phyloP scores from a whole-genome alignment of 192 early-diverging fungal species.

The Coemansia sp. region DNA sequence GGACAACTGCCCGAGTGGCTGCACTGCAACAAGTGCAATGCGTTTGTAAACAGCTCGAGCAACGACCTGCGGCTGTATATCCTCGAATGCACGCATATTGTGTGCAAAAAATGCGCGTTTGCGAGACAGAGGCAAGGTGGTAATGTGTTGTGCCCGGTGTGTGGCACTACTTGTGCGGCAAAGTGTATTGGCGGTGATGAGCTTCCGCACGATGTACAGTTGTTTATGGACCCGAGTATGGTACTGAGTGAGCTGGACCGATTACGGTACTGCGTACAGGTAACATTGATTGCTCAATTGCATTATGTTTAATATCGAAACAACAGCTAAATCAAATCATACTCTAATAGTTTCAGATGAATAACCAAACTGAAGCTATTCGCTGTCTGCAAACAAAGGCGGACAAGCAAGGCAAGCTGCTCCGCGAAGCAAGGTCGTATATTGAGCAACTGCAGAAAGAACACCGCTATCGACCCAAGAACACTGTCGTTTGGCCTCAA shows the following conservation, averaged over 20 bases:
- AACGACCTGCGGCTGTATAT: constrained; percentile 12
- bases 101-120: constrained; percentile 23
- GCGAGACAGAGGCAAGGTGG: neutral
- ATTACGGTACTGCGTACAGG: constrained; percentile 37
- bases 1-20: constrained; percentile 29
- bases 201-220: constrained; percentile 23
- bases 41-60: constrained; percentile 16
- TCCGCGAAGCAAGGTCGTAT: constrained; percentile 23
- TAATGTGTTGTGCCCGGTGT: constrained; percentile 25
- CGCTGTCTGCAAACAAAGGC: constrained; percentile 17
- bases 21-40: constrained; percentile 42
- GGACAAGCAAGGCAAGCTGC: constrained; percentile 26
- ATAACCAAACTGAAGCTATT: constrained; percentile 32
- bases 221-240: constrained; percentile 21
- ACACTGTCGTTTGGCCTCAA: neutral
- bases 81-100: constrained; percentile 43
- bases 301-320: neutral
- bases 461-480: neutral
- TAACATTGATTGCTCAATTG: neutral
- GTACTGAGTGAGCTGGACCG: constrained; percentile 39
- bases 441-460: constrained; percentile 20
- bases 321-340: neutral
- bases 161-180: constrained; percentile 27
- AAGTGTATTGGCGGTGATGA: constrained; percentile 14
- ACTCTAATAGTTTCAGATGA: constrained; percentile 33